Evolutionary conservation across 805 yeast species (phyloP), one percentile per base, ranked within the genome.

Genomic region (Schwanniomyces polymorphus): DNA sequence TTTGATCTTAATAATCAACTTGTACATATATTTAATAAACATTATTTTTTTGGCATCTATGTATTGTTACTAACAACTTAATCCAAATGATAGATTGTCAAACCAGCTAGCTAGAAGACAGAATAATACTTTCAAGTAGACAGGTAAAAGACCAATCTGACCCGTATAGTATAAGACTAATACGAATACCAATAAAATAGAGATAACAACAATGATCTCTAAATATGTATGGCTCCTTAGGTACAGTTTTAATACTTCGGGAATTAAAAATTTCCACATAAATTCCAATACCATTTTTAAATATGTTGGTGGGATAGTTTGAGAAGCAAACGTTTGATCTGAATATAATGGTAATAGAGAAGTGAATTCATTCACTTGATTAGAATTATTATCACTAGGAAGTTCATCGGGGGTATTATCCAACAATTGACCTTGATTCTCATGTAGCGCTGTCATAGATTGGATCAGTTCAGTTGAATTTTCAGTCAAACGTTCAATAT

Each of bases 151-250:
- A 4, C 18, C 39, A 18, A 55, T 37, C 27, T 58, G 43, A 1
- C 60, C 64, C 12, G 61, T 58, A 12, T 29, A 47, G 37, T 44
- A 51, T n/a, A 54, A 42, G 11, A 46, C 29, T n/a, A 50, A 33
- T 8, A 53, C 28, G 5, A 47, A 16, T 9, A 49, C 44, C 1
- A 47, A 7, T 7, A 58, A 3, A 7, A 53, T 10, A 4, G 48
- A 38, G 11, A 53, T 21, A 11, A 43, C 7, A 1, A 41, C 10
- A 2, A 46, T 3, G 12, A 44, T 28, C 12, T 48, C 26, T 14
- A 41, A 16, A 37, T 31, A 38, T 35, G 35, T 39, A 29, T 55
- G 41, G 4, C n/a, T 21, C 3, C 11, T 8, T 3, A 59, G 4
- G 33, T 44, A 55, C 5, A 42, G 25, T 45, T 61, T 46, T 28